Conservation (phyloP, 2,329 filamentous ascomycete genomes). For the Cyphellophora attinorum region DNA sequence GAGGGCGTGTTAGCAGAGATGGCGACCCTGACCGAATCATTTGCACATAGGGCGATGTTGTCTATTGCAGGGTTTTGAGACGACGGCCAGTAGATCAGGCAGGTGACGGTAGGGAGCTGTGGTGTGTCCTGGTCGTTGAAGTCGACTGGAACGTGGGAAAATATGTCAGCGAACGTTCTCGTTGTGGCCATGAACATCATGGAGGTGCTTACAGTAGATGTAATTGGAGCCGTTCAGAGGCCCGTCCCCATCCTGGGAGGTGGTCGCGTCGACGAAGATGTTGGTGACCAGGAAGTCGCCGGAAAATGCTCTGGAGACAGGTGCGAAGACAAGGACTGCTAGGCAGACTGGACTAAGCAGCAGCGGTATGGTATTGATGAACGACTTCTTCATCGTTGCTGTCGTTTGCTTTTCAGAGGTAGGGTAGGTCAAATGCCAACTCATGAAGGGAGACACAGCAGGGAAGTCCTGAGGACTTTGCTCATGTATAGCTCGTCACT, state of each 20-base stretch:
- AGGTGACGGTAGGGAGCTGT: conserved; percentile 9
- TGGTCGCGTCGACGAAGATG: conserved; percentile 11
- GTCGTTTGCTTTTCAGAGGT: no score
- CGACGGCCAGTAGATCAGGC: conserved; percentile 15
- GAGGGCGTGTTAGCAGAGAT: conserved; percentile 6
- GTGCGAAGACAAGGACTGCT: conserved; percentile 4
- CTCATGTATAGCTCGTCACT: no score
- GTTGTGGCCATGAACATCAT: not conserved
- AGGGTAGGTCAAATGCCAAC: no score
- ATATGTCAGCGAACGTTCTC: not conserved
- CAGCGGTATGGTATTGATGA: no score
- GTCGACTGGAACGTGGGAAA: conserved; percentile 8
- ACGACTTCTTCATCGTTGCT: no score
- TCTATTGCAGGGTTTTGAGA: no score
- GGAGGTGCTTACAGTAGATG: conserved; percentile 10
- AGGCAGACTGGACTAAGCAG: conserved; percentile 3
- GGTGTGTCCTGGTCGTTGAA: conserved; percentile 17
- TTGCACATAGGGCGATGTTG: conserved; percentile 9
- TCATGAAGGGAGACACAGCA: no score
- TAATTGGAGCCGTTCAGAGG: conserved; percentile 3
- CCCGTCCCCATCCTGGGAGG: conserved; percentile 11
- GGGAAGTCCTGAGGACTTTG: no score
- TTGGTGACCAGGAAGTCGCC: conserved; percentile 15
- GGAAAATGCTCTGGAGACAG: conserved; percentile 9
- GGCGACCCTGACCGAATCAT: conserved; percentile 10